These are phyloP conservation scores for Cercophora sp. DNA, from an alignment of 495 filamentous ascomycete species.

Conservation along the genomic window DNA sequence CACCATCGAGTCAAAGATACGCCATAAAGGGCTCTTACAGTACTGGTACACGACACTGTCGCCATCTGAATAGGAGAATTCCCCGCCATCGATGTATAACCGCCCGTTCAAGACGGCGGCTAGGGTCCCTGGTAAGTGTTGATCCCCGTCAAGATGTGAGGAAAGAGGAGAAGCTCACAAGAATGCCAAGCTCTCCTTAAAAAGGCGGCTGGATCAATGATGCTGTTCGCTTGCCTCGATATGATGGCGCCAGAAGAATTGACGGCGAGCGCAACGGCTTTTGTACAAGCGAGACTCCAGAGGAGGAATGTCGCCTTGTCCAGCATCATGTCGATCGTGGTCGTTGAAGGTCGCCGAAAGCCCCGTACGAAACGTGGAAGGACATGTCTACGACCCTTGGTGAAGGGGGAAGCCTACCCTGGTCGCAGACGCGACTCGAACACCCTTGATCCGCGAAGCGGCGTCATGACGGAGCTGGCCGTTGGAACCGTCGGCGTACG, in stretches of 20 bases:
- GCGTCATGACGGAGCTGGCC: too few species aligned
- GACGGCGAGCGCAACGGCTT: background rate
- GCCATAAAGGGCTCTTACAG: conserved; percentile 9
- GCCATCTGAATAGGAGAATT: conserved; percentile 17
- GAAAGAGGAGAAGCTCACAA: conserved; percentile 13
- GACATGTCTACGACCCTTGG: too few species aligned
- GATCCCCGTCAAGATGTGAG: background rate
- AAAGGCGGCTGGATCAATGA: conserved; percentile 11
- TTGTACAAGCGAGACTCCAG: background rate
- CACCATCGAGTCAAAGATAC: background rate
- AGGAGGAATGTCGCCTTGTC: too few species aligned
- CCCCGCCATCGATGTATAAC: conserved; percentile 24
- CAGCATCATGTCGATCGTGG: conserved; percentile 5
- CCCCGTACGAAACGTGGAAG: background rate
- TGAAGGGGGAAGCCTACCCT: too few species aligned
- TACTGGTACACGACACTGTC: conserved; percentile 13
- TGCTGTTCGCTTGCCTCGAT: conserved; percentile 20
- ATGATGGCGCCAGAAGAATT: background rate
- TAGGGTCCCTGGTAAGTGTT: conserved; percentile 6
- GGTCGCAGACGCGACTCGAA: too few species aligned
- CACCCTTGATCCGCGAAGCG: too few species aligned
- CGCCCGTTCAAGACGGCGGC: conserved; percentile 19
- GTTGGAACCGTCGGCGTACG: too few species aligned
- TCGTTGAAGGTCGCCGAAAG: background rate
- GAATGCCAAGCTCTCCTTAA: conserved; percentile 24